Base-by-base conservation (phyloP, 176 grass and related monocot genomes). In the Aegilops sharonensis region DNA sequence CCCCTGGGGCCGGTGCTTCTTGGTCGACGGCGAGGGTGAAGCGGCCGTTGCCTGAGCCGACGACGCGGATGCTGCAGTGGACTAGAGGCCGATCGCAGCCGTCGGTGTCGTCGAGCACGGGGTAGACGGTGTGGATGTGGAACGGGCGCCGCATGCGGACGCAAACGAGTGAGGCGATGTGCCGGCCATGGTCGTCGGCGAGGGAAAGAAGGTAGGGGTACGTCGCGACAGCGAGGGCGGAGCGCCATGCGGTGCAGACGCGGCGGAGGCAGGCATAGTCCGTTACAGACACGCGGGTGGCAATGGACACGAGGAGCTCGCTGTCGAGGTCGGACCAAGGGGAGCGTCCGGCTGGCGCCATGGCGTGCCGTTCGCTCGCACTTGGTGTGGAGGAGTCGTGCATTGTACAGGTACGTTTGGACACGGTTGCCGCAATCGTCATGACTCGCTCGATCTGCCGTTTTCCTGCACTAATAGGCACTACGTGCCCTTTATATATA, bases 41-140 rank as follows among this genome's bases (percentile, higher is more conserved):
- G 66, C 65, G 71, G 7, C 81, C 75, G 9, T 40, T 43, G 54
- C 66, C 20, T 7, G 81, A 70, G 65, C 81, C 87, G 40, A 59
- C 54, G 18, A 59, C 54, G 0, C 54, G 54, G 18, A 8, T 6
- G 54, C 54, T 18, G 48, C 15, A 52, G 48, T 52, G 48, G 15
- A 52, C 48, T 6, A 52, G 48, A 6, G 14, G 48, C 15, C 1
- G 48, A 52, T 18, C 14, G 48, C 48, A 0, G 15, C 0, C 48
- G 15, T 52, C 15, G 1, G 15, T 17, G 14, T 17, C 14, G 13
- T 50, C 13, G 14, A 12, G 42, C 42, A 12, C 10, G 43, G 43
- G 43, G 54, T 57, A 57, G 0, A 57, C 54, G 18, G 54, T 57
- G 54, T 57, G 54, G 6, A 81, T 20, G 5, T 6, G 68, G 69